Evolutionary conservation across 148 eudicot genomes (phyloP).

Genomic region (Camellia japonica): DNA sequence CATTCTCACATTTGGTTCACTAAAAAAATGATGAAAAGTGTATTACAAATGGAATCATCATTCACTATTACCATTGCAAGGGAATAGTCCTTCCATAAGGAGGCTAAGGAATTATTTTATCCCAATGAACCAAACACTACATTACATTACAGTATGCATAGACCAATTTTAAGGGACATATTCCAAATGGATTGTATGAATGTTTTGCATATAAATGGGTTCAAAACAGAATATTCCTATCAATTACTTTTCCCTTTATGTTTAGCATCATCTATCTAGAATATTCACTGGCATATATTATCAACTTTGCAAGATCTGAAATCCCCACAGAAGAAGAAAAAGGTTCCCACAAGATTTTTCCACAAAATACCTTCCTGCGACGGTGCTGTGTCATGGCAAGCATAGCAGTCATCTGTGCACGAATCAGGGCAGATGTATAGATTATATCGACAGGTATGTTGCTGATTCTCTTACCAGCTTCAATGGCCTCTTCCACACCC

Average conservation of each 20-base stretch:
- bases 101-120: too few species aligned
- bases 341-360: neutral
- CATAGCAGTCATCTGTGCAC: conserved; percentile 99
- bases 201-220: neutral
- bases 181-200: neutral
- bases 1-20: too few species aligned
- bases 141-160: neutral
- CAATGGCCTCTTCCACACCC: conserved; percentile 96
- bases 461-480: conserved; percentile 95
- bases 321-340: neutral
- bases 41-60: too few species aligned
- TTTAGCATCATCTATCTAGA: conserved; percentile 2
- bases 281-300: neutral
- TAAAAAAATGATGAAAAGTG: too few species aligned
- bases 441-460: conserved; percentile 93
- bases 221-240: neutral
- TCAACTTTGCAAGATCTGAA: neutral
- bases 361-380: conserved; percentile 68
- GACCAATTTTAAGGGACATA: neutral
- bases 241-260: neutral
- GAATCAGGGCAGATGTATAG: conserved; percentile 83
- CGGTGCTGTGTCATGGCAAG: conserved; percentile 99
- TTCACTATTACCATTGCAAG: too few species aligned
- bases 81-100: too few species aligned
- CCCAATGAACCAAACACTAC: too few species aligned